Percentiles rank a stretch among this genome's conserved stretches.
These are phyloP conservation scores for Trichaptum fuscoviolaceum DNA, from an alignment of 768 basidiomycete species.

Conservation along the genomic window DNA sequence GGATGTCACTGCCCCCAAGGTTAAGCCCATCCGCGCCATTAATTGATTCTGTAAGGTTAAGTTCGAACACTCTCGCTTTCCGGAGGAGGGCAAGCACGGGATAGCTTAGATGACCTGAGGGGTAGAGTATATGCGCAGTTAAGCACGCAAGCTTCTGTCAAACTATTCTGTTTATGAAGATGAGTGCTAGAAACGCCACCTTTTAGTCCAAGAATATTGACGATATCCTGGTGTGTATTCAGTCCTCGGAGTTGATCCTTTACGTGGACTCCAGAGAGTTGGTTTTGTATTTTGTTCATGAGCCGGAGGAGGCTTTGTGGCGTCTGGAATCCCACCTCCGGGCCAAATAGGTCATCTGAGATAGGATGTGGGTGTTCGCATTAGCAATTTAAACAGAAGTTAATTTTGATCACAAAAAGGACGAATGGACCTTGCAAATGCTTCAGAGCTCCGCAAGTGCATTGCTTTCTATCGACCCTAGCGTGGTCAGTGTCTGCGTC, in stretches of 20 bases:
- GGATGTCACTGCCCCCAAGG: conserved; percentile 36
- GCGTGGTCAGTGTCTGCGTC: not conserved
- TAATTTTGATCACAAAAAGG: not conserved
- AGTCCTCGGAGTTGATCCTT: not conserved
- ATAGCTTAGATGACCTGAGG: conserved; percentile 42
- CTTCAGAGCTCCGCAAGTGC: not conserved
- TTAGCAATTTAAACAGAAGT: not conserved
- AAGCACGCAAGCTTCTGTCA: too few species aligned
- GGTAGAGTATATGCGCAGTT: not conserved
- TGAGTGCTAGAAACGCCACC: not conserved
- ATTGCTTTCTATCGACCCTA: not conserved
- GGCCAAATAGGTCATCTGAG: conserved; percentile 38
- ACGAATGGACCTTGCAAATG: not conserved
- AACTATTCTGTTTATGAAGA: not conserved
- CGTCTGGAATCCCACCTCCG: conserved; percentile 35
- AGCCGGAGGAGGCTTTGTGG: conserved; percentile 32
- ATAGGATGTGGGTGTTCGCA: not conserved
- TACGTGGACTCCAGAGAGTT: not conserved
- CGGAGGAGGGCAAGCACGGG: conserved; percentile 41
- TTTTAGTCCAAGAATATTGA: not conserved
- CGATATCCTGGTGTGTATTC: not conserved
- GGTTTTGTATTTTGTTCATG: conserved; percentile 15
- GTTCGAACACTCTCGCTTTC: conserved; percentile 36
- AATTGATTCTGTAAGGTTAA: conserved; percentile 44
- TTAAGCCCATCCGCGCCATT: conserved; percentile 46